A percentile compares a stretch with the other conserved stretches of the same genome.
Evolutionary conservation across 2,329 filamentous ascomycete genomes (phyloP).

Genomic region (Zymoseptoria ardabiliae): DNA sequence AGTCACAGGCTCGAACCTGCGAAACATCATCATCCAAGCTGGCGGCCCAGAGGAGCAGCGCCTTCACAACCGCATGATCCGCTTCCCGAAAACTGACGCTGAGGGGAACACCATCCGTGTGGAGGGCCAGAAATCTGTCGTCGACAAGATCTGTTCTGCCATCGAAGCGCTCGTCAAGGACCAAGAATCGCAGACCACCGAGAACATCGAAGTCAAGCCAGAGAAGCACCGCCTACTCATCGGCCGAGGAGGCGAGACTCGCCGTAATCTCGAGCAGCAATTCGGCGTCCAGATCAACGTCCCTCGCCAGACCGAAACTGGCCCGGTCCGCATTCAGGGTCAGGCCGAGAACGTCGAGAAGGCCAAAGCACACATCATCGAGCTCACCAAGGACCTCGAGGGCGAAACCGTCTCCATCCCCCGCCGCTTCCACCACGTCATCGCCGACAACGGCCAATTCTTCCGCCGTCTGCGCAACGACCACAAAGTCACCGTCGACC

Average conservation of each 20-base stretch:
- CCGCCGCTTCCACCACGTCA: conserved; percentile 69
- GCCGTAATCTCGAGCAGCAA: conserved; percentile 75
- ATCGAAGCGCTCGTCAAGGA: conserved; percentile 78
- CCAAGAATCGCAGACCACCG: conserved; percentile 73
- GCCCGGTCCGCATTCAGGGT: conserved; percentile 80
- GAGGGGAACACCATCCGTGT: conserved; percentile 73
- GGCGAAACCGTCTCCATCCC: conserved; percentile 84
- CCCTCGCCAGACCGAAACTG: conserved; percentile 63
- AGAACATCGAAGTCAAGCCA: conserved; percentile 71
- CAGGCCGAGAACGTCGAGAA: conserved; percentile 70
- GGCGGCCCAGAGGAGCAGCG: conserved; percentile 83
- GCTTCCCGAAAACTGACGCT: conserved; percentile 86
- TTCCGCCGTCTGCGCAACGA: conserved; percentile 86
- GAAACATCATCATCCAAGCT: conserved; percentile 76
- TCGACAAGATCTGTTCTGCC: conserved; percentile 78
- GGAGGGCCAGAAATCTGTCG: conserved; percentile 74
- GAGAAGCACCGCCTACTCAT: conserved; percentile 90
- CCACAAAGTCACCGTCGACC: conserved; percentile 83
- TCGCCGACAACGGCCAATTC: conserved; percentile 85
- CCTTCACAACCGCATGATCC: conserved; percentile 79
- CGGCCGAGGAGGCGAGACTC: conserved; percentile 80
- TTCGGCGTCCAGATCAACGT: conserved; percentile 86
- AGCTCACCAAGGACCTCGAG: conserved; percentile 75
- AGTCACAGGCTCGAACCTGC: conserved; percentile 72
- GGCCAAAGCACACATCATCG: conserved; percentile 77